Percentiles rank a stretch among this genome's conserved stretches.
phyloP scores from a whole-genome alignment of 371 early-diverging fungal genomes.

The Mucor indicus region DNA sequence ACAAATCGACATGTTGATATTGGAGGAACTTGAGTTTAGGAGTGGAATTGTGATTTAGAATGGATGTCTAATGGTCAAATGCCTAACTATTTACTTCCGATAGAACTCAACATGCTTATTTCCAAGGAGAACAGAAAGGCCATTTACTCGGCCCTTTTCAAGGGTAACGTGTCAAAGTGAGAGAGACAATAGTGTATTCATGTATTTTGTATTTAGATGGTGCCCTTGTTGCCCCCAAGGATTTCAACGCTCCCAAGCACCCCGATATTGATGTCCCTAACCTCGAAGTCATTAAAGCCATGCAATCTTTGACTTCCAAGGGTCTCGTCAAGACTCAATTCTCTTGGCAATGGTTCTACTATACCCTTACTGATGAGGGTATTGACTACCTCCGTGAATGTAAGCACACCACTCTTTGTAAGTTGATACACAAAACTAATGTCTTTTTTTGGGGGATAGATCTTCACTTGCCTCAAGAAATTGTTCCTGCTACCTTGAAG shows the following conservation, averaged over 20 bases:
- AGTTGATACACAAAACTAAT: background rate
- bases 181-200: background rate
- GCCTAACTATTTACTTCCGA: background rate
- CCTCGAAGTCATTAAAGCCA: slow-evolving; percentile 98
- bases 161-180: slow-evolving; percentile 48
- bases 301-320: slow-evolving; percentile 95
- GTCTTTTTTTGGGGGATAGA: slow-evolving; percentile 24
- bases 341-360: slow-evolving; percentile 99
- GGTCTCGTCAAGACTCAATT: slow-evolving; percentile 96
- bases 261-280: slow-evolving; percentile 94
- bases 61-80: background rate
- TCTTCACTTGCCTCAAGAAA: slow-evolving; percentile 95
- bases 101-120: slow-evolving; percentile 84
- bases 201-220: slow-evolving; percentile 73
- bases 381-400: slow-evolving; percentile 96
- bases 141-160: slow-evolving; percentile 92
- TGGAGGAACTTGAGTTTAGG: too few species aligned
- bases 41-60: background rate
- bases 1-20: too few species aligned
- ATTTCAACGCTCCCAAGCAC: slow-evolving; percentile 95
- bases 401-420: slow-evolving; percentile 10
- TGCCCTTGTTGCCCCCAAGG: slow-evolving; percentile 98
- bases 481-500: slow-evolving; percentile 97
- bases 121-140: slow-evolving; percentile 94
- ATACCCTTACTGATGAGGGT: slow-evolving; percentile 97